Evolutionary conservation across 2,329 filamentous ascomycete genomes (phyloP), one percentile per base, ranked within the genome.

Genomic region (Cladorrhinum sp.): DNA sequence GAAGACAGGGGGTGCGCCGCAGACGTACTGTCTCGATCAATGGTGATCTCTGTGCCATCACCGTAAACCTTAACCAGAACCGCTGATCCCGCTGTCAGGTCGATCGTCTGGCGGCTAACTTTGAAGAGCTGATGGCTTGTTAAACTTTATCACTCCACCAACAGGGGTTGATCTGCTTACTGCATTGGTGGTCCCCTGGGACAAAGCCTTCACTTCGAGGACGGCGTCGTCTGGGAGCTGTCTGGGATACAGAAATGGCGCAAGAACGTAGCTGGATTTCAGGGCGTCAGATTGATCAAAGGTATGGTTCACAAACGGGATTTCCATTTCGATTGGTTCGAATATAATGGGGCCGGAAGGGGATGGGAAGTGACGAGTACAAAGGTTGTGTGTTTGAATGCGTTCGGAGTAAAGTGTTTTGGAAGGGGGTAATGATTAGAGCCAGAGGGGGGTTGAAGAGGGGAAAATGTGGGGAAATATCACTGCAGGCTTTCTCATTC

Each of bases 31-130:
- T 32, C 29, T 32, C 29, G 29, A 32, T 32, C 29, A 32, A 32
- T 71, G 77, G 77, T 20, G 84, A 49, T 29, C 18, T 56, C n/a
- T 45, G 54, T 56, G 7, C 54, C 54, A 38, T 56, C 38, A 24
- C 54, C 54, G 36, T 56, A 56, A 13, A 56, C 29, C 38, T 56
- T 56, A 38, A 56, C 9, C 54, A 56, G 18, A 18, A 53, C 50
- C 13, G 12, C 20, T 12, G 50, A 53, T 27, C 5, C 23, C 20
- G 25, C 22, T 53, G 50, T 20, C 29, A 24, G 10, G 25, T 22
- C 24, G 32, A 36, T 7, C 32, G 22, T 6, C 20, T 13, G 20
- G 38, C 8, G 16, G 20, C 18, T 56, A 22, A 48, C 20, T 49
- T 7, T 22, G 29, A 32, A 32, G 29, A 32, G 29, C 29, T 54